These are phyloP conservation scores for Pyricularia sp. DNA, from an alignment of 2,329 filamentous ascomycete species.

Conservation along the genomic window DNA sequence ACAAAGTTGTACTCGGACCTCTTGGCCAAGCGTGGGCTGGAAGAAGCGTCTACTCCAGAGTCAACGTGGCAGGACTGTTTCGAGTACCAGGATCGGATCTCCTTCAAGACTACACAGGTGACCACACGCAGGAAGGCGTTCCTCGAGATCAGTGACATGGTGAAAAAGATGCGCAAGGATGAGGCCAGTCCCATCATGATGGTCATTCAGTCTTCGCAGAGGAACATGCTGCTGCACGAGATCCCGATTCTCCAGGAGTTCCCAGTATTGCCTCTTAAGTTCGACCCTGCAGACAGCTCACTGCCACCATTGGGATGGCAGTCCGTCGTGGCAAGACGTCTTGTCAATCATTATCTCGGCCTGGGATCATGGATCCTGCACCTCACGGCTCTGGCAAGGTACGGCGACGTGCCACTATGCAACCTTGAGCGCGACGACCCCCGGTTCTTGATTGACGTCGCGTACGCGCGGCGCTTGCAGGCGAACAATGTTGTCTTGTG, in stretches of 20 bases:
- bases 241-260: slow-evolving; percentile 74
- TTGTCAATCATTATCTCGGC: slow-evolving; percentile 82
- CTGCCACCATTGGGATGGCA: slow-evolving; percentile 93
- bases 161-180: slow-evolving; percentile 84
- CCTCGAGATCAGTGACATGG: slow-evolving; percentile 71
- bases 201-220: slow-evolving; percentile 82
- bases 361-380: slow-evolving; percentile 89
- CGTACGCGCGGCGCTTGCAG: slow-evolving; percentile 81
- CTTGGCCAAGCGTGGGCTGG: slow-evolving; percentile 50
- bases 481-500: slow-evolving; percentile 88
- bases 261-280: slow-evolving; percentile 65
- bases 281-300: slow-evolving; percentile 72
- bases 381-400: slow-evolving; percentile 73
- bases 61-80: slow-evolving; percentile 71
- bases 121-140: slow-evolving; percentile 82
- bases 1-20: slow-evolving; percentile 77
- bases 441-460: slow-evolving; percentile 86
- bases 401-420: slow-evolving; percentile 88
- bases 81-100: slow-evolving; percentile 71
- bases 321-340: slow-evolving; percentile 67
- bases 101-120: slow-evolving; percentile 77
- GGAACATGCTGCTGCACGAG: slow-evolving; percentile 68
- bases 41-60: slow-evolving; percentile 50
- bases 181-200: slow-evolving; percentile 69
- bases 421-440: slow-evolving; percentile 93